Evolutionary conservation across 192 early-diverging fungal genomes (phyloP), one percentile per base, ranked within the genome.

Genomic region (Coemansia sp.): DNA sequence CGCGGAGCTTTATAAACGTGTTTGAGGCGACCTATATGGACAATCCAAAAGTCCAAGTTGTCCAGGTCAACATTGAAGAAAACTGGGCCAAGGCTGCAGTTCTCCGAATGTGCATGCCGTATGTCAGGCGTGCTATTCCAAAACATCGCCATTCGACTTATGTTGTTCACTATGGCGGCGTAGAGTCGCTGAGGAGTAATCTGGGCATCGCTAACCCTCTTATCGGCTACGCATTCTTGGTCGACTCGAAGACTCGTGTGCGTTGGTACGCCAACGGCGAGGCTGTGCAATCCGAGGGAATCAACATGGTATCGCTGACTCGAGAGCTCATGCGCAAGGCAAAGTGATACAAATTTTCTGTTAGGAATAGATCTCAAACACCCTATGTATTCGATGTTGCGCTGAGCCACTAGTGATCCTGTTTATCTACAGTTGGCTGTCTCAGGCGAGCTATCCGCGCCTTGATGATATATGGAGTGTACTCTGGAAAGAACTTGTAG

Each of bases 261-360:
- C 76, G 85, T 58, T 86, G 85, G 85, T 86, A 86, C 49, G 85
- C 77, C 55, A 86, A 86, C 53, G 85, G 85, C 38, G 64, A 70
- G 52, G 77, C 85, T 15, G 72, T 69, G 13, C 44, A 76, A 50
- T 65, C 65, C 36, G 81, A 84, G 65, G 71, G 64, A 8, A 53
- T 62, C 20, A 69, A 74, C 20, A 79, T 84, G 81, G 41, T 73
- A 24, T 57, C 61, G 40, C 74, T 84, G 43, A 68, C 81, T 4
- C 64, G 47, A 27, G 68, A 40, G 27, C 77, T 84, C 41, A 40
- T 71, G 68, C 70, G 65, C 36, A 71, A 69, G 64, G 27, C 69
- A 13, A 72, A 72, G 27, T 52, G 60, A 66, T 39, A 20, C 39
- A 63, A 15, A 22, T 13, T 24, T 0, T 39, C 10, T 63, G 62